Base-by-base conservation (phyloP, 2,329 filamentous ascomycete species). In the Cladophialophora chaetospira region DNA sequence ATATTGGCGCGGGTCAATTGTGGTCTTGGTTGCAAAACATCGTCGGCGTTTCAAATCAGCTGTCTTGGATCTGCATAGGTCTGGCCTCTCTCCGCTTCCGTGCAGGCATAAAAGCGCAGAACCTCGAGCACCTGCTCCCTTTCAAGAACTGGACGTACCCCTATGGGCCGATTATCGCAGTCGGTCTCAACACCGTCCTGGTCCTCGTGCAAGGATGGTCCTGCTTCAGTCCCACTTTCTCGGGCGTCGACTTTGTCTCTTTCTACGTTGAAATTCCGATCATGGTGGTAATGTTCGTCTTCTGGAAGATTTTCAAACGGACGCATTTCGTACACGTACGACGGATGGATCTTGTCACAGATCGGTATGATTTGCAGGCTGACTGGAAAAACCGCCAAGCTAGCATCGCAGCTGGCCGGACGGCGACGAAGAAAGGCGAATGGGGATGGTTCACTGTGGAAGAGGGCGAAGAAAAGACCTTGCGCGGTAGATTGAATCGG, bases 141-240 rank as follows among this genome's bases (percentile, higher is more conserved):
- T 88, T 84, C 72, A 82, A 79, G 58, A 87, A 87, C 66, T 86
- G 82, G 82, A 86, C 84, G 0, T 87, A 88, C 58, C 85, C 85
- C 0, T 80, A 75, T 55, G 84, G 85, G 0, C 84, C 85, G 0
- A 79, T 81, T 67, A 66, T 82, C 15, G 80, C 78, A 4, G 76
- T 87, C 11, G 60, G 81, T 0, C 73, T 87, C 35, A 86, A 86
- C 66, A 74, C 11, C 11, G n/a, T 9, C 35, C 19, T 19, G 35
- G 69, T 88, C 3, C 74, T 87, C 1, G 77, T 86, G 0, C 85
- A 87, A 63, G 85, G 85, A 1, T 88, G 73, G 72, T 66, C 66
- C 15, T 82, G 78, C 52, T 87, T 88, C 71, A 84, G 79, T 38
- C 83, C 82, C 2, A 69, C 59, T 1, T 88, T 87, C 65, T 75